Conservation (phyloP, 306 rosid species). For the Prunus persica region DNA sequence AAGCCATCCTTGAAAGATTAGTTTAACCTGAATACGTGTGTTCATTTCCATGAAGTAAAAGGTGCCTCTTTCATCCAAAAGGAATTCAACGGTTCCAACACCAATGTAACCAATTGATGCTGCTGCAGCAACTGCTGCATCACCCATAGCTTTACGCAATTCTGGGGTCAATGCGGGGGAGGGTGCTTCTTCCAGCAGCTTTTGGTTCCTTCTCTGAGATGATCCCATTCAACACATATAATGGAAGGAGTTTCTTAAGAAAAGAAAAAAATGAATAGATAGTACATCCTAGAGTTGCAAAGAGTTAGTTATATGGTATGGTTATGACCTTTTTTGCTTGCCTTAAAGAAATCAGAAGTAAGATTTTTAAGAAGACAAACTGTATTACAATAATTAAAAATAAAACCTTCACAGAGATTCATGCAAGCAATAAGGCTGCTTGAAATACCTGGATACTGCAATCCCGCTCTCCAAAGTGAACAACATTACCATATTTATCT, state of each 20-base stretch:
- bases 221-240: background rate
- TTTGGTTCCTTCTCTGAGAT: constrained; percentile 85
- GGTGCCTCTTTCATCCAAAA: constrained; percentile 97
- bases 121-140: constrained; percentile 98
- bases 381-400: constrained; percentile 19
- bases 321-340: background rate
- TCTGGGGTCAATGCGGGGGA: constrained; percentile 97
- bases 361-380: constrained; percentile 6
- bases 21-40: constrained; percentile 91
- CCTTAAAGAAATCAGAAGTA: constrained; percentile 11
- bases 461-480: constrained; percentile 99
- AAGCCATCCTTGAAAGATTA: constrained; percentile 12
- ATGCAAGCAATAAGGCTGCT: constrained; percentile 13
- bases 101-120: constrained; percentile 96
- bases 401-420: background rate
- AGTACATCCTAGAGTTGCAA: background rate
- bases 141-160: constrained; percentile 97
- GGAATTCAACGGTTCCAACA: constrained; percentile 94
- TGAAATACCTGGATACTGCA: constrained; percentile 91
- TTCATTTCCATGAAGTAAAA: constrained; percentile 99
- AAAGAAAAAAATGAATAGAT: background rate
- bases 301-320: background rate
- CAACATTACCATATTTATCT: constrained; percentile 84
- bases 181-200: constrained; percentile 97
- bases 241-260: background rate